These are phyloP conservation scores for Gonapodya sp. DNA, from an alignment of 192 early-diverging fungal genomes.

Conservation along the genomic window DNA sequence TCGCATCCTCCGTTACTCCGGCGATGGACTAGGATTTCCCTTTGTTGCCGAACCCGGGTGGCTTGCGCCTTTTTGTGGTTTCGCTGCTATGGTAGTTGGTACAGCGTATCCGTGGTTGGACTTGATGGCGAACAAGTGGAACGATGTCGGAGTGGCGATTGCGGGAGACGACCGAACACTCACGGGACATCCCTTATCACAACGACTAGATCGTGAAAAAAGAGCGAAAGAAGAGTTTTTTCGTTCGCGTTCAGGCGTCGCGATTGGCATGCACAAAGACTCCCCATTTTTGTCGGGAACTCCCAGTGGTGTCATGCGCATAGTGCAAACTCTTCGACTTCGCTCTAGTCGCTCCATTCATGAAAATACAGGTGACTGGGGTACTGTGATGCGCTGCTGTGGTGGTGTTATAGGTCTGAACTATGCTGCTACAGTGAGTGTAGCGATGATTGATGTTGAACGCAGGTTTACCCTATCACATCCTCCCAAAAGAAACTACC, in stretches of 20 bases:
- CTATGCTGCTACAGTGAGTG: conserved; percentile 45
- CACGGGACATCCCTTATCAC: too few relatives aligned
- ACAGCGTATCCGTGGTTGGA: conserved; percentile 50
- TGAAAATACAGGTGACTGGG: background rate
- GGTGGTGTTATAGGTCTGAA: conserved; percentile 43
- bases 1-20: conserved; percentile 40
- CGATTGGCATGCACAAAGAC: background rate
- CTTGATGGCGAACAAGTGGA: conserved; percentile 15
- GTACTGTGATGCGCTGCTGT: conserved; percentile 17
- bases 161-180: conserved; percentile 29
- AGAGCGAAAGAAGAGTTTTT: too few relatives aligned
- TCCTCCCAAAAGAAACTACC: conserved; percentile 48
- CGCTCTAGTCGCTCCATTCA: background rate
- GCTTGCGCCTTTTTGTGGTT: conserved; percentile 52
- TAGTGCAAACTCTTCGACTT: background rate
- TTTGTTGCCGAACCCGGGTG: conserved; percentile 45
- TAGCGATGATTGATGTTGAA: background rate
- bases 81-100: conserved; percentile 44
- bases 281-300: too few relatives aligned
- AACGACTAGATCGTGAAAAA: conserved; percentile 40
- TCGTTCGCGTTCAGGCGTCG: background rate
- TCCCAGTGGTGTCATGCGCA: background rate
- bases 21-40: conserved; percentile 21
- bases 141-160: conserved; percentile 15
- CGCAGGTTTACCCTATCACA: too few relatives aligned